These are phyloP conservation scores for Macrophomina pseudophaseolina DNA, from an alignment of 2,329 filamentous ascomycete species.

Conservation along the genomic window DNA sequence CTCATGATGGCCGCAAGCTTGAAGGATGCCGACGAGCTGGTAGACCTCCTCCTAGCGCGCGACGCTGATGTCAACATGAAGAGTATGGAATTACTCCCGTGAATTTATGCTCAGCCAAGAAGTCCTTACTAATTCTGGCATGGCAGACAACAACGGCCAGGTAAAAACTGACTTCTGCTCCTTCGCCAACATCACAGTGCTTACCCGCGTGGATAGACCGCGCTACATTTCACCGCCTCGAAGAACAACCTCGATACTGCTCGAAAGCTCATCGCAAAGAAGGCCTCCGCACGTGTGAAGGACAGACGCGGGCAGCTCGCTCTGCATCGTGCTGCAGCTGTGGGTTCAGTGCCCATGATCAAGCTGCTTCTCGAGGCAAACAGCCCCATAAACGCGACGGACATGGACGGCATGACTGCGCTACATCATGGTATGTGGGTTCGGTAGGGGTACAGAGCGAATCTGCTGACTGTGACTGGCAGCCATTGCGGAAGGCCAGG, in stretches of 20 bases:
- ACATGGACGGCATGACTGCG: slow-evolving; percentile 82
- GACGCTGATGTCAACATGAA: slow-evolving; percentile 76
- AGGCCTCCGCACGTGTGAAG: slow-evolving; percentile 78
- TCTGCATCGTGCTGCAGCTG: slow-evolving; percentile 87
- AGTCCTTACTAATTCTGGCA: not conserved
- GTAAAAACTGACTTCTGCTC: slow-evolving; percentile 50
- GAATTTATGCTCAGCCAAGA: not conserved
- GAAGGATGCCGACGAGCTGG: slow-evolving; percentile 71
- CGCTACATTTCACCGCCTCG: slow-evolving; percentile 87
- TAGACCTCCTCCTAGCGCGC: slow-evolving; percentile 70
- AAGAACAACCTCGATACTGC: slow-evolving; percentile 87
- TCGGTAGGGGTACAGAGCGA: no score
- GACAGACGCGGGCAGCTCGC: slow-evolving; percentile 89
- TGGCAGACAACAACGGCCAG: slow-evolving; percentile 65
- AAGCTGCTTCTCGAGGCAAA: slow-evolving; percentile 75
- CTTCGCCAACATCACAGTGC: slow-evolving; percentile 16
- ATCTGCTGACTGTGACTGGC: not conserved
- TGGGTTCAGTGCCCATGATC: slow-evolving; percentile 87
- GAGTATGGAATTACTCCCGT: slow-evolving; percentile 55
- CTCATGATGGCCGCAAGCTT: slow-evolving; percentile 82
- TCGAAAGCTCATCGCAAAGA: slow-evolving; percentile 73
- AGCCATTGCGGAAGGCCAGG: slow-evolving; percentile 74
- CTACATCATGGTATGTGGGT: slow-evolving; percentile 70
- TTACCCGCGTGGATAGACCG: slow-evolving; percentile 63
- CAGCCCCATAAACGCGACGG: slow-evolving; percentile 83